phyloP scores from a whole-genome alignment of 2,329 filamentous ascomycete genomes.

The Didymella lethalis region DNA sequence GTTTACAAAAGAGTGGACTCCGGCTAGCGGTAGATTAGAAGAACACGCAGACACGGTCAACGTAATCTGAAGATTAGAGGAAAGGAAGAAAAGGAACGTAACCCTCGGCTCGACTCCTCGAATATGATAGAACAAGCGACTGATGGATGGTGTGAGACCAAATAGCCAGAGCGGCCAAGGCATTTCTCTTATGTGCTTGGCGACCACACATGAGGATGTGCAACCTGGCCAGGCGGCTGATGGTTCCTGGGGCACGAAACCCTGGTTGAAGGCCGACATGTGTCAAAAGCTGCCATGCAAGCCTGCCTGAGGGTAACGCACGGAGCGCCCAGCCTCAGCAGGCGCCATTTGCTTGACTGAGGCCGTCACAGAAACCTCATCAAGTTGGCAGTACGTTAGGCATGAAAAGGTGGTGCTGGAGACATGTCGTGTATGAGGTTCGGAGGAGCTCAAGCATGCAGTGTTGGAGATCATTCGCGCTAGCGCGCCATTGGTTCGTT shows the following conservation, averaged over 20 bases:
- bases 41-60: slow-evolving; percentile 53
- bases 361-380: slow-evolving; percentile 38
- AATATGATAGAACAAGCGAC: slow-evolving; percentile 40
- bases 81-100: slow-evolving; percentile 53
- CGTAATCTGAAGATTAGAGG: slow-evolving; percentile 51
- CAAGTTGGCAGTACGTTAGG: slow-evolving; percentile 37
- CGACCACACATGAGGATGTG: slow-evolving; percentile 34
- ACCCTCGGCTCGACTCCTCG: slow-evolving; percentile 46
- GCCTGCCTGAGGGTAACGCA: slow-evolving; percentile 39
- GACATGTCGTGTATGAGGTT: slow-evolving; percentile 48
- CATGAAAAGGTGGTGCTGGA: slow-evolving; percentile 45
- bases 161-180: slow-evolving; percentile 39
- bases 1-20: slow-evolving; percentile 47
- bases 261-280: slow-evolving; percentile 49
- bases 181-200: slow-evolving; percentile 49
- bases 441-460: slow-evolving; percentile 36
- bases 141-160: slow-evolving; percentile 43
- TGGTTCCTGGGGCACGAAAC: slow-evolving; percentile 51
- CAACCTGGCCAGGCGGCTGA: slow-evolving; percentile 40
- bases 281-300: slow-evolving; percentile 46
- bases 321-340: slow-evolving; percentile 36
- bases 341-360: slow-evolving; percentile 37
- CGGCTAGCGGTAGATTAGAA: slow-evolving; percentile 50
- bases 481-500: slow-evolving; percentile 27
- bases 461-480: slow-evolving; percentile 33